Evolutionary conservation across 768 basidiomycete genomes (phyloP).

Genomic region (Hericium rajendrae): DNA sequence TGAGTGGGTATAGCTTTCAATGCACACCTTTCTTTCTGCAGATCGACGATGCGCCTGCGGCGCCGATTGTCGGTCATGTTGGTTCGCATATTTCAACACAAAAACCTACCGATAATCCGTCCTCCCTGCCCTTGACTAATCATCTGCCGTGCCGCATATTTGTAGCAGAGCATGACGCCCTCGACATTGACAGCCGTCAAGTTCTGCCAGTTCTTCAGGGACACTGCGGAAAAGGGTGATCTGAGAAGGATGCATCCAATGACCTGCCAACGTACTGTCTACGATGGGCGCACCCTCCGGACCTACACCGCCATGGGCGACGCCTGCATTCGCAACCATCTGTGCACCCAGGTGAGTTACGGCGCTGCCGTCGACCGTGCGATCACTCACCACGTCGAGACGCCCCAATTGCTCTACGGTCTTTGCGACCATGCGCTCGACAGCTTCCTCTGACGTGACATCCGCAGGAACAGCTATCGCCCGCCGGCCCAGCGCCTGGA

Average conservation of each 20-base stretch:
- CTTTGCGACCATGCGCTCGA: not conserved
- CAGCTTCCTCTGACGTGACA: not conserved
- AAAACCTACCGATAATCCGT: conserved; percentile 15
- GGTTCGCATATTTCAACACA: not conserved
- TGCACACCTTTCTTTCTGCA: not conserved
- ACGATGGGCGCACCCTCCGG: not conserved
- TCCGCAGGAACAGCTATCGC: not conserved
- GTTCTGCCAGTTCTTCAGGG: conserved; percentile 15
- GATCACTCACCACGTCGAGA: not conserved
- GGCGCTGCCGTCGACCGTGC: not conserved
- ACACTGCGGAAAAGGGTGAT: conserved; percentile 1
- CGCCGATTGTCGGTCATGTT: not conserved
- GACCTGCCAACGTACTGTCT: not conserved
- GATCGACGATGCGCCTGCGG: conserved; percentile 5
- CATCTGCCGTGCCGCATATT: conserved; percentile 17
- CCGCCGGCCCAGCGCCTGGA: not conserved
- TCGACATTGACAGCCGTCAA: conserved; percentile 13
- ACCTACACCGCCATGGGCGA: not conserved
- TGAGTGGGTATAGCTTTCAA: not conserved
- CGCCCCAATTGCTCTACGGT: not conserved
- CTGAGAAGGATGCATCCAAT: too few species aligned
- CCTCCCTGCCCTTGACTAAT: conserved; percentile 17
- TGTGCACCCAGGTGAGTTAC: not conserved
- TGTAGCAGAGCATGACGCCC: conserved; percentile 16
- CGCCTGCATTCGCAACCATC: not conserved